A percentile compares a stretch with the other conserved stretches of the same genome.
phyloP scores from a whole-genome alignment of 257 asterid species.

The Plantago major region DNA sequence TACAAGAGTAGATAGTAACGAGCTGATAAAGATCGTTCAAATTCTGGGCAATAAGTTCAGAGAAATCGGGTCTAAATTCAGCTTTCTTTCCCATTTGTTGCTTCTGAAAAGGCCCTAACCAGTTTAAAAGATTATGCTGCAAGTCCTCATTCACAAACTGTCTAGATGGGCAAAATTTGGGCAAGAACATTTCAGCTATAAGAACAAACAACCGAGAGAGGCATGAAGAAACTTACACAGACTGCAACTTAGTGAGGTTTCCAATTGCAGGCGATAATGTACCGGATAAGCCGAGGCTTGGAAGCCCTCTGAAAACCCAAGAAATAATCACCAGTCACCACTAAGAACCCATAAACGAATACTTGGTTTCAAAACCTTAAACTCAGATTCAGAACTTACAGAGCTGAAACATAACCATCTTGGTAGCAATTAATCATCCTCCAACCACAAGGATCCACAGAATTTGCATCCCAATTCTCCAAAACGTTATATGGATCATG shows the following conservation, averaged over 20 bases:
- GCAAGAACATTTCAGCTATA: too few species aligned
- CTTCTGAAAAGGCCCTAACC: not conserved
- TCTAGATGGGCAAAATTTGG: too few species aligned
- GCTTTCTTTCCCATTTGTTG: not conserved
- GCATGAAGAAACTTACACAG: slow-evolving; percentile 52
- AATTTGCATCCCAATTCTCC: slow-evolving; percentile 89
- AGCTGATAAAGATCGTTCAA: not conserved
- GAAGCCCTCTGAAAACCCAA: slow-evolving; percentile 49
- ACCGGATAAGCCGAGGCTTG: slow-evolving; percentile 51
- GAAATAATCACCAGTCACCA: slow-evolving; percentile 16
- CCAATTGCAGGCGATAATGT: slow-evolving; percentile 76
- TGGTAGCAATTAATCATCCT: slow-evolving; percentile 79
- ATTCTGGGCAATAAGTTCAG: not conserved
- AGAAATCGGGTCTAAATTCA: not conserved
- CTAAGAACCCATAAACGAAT: slow-evolving; percentile 5
- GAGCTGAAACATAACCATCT: slow-evolving; percentile 81
- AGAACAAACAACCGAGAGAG: too few species aligned
- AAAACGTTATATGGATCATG: slow-evolving; percentile 79
- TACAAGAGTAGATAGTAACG: not conserved
- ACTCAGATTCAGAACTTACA: slow-evolving; percentile 49
- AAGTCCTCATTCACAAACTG: slow-evolving; percentile 29
- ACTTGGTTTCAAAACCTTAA: not conserved
- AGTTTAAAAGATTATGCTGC: not conserved
- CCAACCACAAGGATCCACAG: slow-evolving; percentile 99
- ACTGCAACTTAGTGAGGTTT: slow-evolving; percentile 74